phyloP scores from a whole-genome alignment of 2,329 filamentous ascomycete species.

The Emmonsiellopsis sp. region DNA sequence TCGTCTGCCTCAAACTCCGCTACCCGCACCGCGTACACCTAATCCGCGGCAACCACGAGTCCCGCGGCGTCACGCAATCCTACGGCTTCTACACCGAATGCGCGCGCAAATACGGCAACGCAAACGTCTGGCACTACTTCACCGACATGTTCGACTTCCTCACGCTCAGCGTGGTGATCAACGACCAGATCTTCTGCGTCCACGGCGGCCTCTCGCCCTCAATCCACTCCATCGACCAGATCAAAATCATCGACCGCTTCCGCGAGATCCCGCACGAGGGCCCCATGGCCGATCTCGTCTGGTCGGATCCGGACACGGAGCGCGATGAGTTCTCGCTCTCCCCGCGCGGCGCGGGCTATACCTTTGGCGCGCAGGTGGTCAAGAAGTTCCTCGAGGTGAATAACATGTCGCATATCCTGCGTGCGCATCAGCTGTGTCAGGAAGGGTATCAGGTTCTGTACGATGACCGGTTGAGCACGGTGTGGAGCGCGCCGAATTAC shows the following conservation, averaged over 20 bases:
- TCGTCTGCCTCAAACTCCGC: slow-evolving; percentile 92
- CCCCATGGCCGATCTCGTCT: slow-evolving; percentile 98
- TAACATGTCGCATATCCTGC: slow-evolving; percentile 92
- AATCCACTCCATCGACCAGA: slow-evolving; percentile 97
- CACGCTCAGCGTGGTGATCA: slow-evolving; percentile 93
- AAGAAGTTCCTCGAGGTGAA: slow-evolving; percentile 98
- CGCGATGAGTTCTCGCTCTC: slow-evolving; percentile 93
- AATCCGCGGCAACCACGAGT: slow-evolving; percentile 97
- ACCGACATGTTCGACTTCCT: slow-evolving; percentile 99
- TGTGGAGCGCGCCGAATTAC: slow-evolving; percentile 97
- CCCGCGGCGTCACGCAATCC: slow-evolving; percentile 92
- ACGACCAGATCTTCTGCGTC: slow-evolving; percentile 98
- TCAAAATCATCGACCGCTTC: slow-evolving; percentile 99
- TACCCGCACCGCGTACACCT: slow-evolving; percentile 93
- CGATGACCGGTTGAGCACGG: slow-evolving; percentile 86
- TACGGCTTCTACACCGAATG: slow-evolving; percentile 99
- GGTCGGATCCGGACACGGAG: slow-evolving; percentile 97
- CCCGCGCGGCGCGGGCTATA: slow-evolving; percentile 89
- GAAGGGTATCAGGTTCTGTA: slow-evolving; percentile 97
- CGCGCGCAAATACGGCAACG: slow-evolving; percentile 94
- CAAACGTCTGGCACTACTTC: slow-evolving; percentile 98
- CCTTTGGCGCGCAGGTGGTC: slow-evolving; percentile 93
- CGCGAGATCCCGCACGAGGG: slow-evolving; percentile 97
- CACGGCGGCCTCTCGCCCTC: slow-evolving; percentile 84
- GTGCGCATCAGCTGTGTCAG: slow-evolving; percentile 96